Base-by-base conservation (phyloP, 352 stramenopile species). In the Globisporangium irregulare region DNA sequence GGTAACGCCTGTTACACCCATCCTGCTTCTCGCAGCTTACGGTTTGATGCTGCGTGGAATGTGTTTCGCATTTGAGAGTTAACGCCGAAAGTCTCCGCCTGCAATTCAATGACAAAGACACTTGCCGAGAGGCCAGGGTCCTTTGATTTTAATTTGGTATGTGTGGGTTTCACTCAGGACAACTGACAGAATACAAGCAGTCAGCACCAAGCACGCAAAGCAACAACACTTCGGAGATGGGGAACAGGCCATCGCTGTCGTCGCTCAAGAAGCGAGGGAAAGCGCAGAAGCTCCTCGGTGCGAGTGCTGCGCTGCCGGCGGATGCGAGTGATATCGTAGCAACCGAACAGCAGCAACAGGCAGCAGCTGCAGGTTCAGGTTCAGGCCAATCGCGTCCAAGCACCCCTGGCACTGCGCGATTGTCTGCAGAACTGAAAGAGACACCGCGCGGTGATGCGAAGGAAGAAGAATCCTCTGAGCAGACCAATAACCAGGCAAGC, bases 171-270 rank as follows among this genome's bases (percentile, higher is more conserved):
- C 41, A 22, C 41, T 0, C 41, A 50, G 14, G 18, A 50, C 41
- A 50, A 50, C 15, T 7, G 41, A 22, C 15, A 22, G 41, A 22
- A 18, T n/a, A 18, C 41, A 50, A 20, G 15, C 15, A 50, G 18
- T 6, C 14, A 46, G 38, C 41, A 50, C 41, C 4, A 50, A 15
- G 41, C 41, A 15, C 18, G 41, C 12, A 1, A 50, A 9, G 41
- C 41, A 50, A 50, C 18, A 7, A 6, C 14, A 22, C 20, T 15
- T 20, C 22, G 7, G 6, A 4, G 0, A 72, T 72, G 67, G 67
- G 67, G 14, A 72, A 72, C 29, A 41, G 43, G 9, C 36, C 66
- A 8, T 65, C 67, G 24, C 36, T 53, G 29, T 41, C 24, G 38
- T 29, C 34, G 51, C 62, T 53, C 43, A 64, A 54, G 22, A 67